phyloP scores from a whole-genome alignment of 176 grass and related monocot species.

The Zoysia japonica region DNA sequence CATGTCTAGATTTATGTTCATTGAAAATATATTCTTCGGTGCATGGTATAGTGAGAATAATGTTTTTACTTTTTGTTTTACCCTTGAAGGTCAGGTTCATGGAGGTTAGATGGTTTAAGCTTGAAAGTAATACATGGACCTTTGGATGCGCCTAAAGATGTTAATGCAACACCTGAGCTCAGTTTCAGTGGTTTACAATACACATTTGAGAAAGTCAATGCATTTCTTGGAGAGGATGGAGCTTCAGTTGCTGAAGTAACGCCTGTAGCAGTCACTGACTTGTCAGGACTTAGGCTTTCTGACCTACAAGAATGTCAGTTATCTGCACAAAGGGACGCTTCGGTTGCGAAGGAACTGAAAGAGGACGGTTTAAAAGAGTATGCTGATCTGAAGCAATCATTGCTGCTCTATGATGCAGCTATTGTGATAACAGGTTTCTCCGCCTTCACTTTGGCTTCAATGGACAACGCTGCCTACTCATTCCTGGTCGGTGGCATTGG shows the following conservation, averaged over 20 bases:
- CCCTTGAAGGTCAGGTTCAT: slow-evolving; percentile 79
- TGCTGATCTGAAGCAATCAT: slow-evolving; percentile 78
- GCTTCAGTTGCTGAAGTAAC: slow-evolving; percentile 65
- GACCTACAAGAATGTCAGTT: slow-evolving; percentile 41
- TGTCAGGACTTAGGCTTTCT: slow-evolving; percentile 57
- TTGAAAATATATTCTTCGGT: neutral
- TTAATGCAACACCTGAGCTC: slow-evolving; percentile 32
- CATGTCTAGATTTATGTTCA: neutral
- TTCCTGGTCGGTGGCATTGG: slow-evolving; percentile 73
- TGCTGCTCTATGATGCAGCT: slow-evolving; percentile 69
- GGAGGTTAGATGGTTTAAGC: slow-evolving; percentile 72
- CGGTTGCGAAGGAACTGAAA: slow-evolving; percentile 38
- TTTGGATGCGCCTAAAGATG: slow-evolving; percentile 27
- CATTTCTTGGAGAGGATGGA: slow-evolving; percentile 63
- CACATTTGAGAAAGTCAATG: slow-evolving; percentile 58
- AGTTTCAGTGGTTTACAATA: slow-evolving; percentile 61
- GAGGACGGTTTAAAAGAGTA: slow-evolving; percentile 79
- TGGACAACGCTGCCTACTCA: slow-evolving; percentile 59
- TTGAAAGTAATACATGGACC: slow-evolving; percentile 70
- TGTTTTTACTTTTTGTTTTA: slow-evolving; percentile 17
- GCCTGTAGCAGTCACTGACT: slow-evolving; percentile 47
- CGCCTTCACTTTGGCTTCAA: slow-evolving; percentile 53
- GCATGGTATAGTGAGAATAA: neutral
- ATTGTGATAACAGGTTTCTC: slow-evolving; percentile 73
- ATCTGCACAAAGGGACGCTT: slow-evolving; percentile 27